A percentile compares a stretch with the other conserved stretches of the same genome.
These are phyloP conservation scores for Prunus armeniaca DNA, from an alignment of 306 rosid species.

Conservation along the genomic window DNA sequence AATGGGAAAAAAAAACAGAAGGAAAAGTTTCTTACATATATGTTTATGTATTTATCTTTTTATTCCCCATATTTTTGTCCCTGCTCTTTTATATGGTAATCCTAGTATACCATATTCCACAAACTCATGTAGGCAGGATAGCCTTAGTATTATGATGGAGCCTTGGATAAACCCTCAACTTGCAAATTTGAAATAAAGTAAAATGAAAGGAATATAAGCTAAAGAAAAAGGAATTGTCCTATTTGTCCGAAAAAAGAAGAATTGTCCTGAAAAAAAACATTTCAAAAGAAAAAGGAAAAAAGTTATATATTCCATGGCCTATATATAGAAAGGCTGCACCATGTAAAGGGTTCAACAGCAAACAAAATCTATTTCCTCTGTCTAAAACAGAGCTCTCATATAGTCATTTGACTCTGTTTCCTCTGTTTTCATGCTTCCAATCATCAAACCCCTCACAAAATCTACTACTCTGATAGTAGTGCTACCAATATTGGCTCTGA, in stretches of 20 bases:
- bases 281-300: constrained; percentile 3
- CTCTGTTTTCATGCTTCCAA: constrained; percentile 45
- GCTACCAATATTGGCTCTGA: constrained; percentile 22
- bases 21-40: neutral
- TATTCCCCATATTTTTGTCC: neutral
- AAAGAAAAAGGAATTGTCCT: constrained; percentile 13
- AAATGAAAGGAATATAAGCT: constrained; percentile 20
- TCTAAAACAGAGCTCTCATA: neutral
- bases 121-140: neutral
- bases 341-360: neutral
- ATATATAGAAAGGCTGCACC: constrained; percentile 19
- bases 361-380: neutral
- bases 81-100: neutral
- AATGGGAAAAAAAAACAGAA: neutral
- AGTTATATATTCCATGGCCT: constrained; percentile 20
- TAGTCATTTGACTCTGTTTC: constrained; percentile 13
- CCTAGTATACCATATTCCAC: constrained; percentile 3
- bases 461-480: constrained; percentile 30
- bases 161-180: constrained; percentile 14
- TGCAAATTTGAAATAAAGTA: constrained; percentile 26
- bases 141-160: neutral
- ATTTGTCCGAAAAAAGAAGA: neutral
- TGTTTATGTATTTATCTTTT: neutral
- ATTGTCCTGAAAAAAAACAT: neutral
- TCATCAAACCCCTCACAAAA: constrained; percentile 14